Evolutionary conservation across 768 basidiomycete species (phyloP), one percentile per base, ranked within the genome.

Genomic region (Termitomyces sp.): DNA sequence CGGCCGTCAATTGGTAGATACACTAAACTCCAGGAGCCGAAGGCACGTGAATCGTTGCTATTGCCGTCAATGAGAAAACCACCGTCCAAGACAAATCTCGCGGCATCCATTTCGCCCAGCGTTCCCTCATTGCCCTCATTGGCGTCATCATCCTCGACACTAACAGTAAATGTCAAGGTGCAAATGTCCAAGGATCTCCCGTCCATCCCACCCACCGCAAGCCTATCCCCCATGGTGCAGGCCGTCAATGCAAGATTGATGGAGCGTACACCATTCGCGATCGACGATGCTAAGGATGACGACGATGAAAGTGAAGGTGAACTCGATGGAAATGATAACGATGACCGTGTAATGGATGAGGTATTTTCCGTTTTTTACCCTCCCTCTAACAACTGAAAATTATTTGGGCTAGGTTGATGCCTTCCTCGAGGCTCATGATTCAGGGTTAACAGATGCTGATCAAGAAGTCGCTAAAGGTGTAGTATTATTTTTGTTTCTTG

Each of bases 221-320:
- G 69, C 27, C 75, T 81, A 43, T 80, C 83, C 67, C 80, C 86
- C 6, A 80, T 89, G 74, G 76, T 91, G 47, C 78, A 87, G 63
- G 87, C 85, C 0, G 90, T 88, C 50, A 89, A 83, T 60, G 88
- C 88, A 32, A 90, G 91, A 30, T 77, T 93, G 45, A 88, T 95
- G 88, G 91, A 96, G 68, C 78, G 96, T 42, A 94, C 92, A 25
- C 88, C 89, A 61, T 99, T 99, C 68, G 93, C 93, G n/a, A 97
- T 98, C 58, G 97, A 99, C 66, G 93, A 94, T 70, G 91, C 87
- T 3, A 88, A 88, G 11, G 91, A 90, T 27, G 86, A 86, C 0
- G 88, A 90, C 71, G 86, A 67, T 72, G 85, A 68, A 40, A 60
- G 57, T 32, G 72, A 80, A 7, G 82, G 78, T 5, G 84, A 82